Conservation (phyloP, 306 rosid species). For the Cucumis melo region DNA sequence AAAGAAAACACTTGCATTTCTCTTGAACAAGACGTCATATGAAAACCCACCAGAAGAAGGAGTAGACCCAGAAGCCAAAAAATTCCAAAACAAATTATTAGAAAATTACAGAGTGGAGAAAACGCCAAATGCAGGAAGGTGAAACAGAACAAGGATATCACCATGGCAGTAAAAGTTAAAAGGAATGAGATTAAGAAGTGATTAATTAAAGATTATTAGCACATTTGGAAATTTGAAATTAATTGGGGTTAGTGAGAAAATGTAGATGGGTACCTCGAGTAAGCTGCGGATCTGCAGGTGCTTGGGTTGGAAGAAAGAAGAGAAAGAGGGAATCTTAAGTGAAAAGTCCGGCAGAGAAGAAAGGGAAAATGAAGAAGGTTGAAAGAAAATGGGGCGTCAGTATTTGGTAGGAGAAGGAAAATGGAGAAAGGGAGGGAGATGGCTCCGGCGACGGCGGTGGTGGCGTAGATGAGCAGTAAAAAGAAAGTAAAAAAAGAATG, state of each 20-base stretch:
- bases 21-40: constrained; percentile 10
- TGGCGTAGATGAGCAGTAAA: constrained; percentile 23
- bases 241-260: neutral
- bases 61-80: constrained; percentile 9
- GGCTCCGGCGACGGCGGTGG: neutral
- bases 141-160: constrained; percentile 5
- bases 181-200: neutral
- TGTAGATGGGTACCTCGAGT: constrained; percentile 10
- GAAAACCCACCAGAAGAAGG: constrained; percentile 8
- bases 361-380: neutral
- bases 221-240: neutral
- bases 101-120: constrained; percentile 22
- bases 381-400: neutral
- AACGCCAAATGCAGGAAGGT: constrained; percentile 13
- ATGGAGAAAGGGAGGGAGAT: neutral
- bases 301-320: constrained; percentile 24
- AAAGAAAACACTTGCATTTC: constrained; percentile 9
- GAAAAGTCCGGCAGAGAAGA: constrained; percentile 9
- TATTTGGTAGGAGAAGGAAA: neutral
- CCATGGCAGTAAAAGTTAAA: constrained; percentile 2
- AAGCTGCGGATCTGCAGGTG: constrained; percentile 32
- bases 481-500: neutral
- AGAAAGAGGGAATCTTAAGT: constrained; percentile 14
- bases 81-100: constrained; percentile 16
- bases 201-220: neutral